Conservation (phyloP, 257 asterid species). For the Solanum appendiculatum region DNA sequence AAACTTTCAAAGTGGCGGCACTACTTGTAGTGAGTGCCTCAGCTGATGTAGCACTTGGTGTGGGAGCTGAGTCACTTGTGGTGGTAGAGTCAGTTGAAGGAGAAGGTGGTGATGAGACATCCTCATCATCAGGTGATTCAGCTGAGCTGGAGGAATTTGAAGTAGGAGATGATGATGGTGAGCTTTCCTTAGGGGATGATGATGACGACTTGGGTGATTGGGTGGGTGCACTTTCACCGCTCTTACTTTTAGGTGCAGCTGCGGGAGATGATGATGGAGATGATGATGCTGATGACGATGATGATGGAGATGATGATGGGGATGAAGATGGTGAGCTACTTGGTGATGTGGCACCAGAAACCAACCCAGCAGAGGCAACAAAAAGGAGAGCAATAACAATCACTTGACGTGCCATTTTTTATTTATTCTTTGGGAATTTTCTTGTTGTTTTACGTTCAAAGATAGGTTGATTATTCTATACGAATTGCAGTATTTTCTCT, state of each 20-base stretch:
- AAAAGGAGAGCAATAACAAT: slow-evolving; percentile 35
- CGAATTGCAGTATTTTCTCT: slow-evolving; percentile 22
- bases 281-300: slow-evolving; percentile 15
- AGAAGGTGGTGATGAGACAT: slow-evolving; percentile 31
- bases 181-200: slow-evolving; percentile 5
- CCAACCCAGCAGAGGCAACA: slow-evolving; percentile 34
- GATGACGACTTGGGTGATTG: not conserved
- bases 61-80: not conserved
- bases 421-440: not conserved
- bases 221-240: not conserved
- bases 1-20: slow-evolving; percentile 34
- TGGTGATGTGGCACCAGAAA: slow-evolving; percentile 52
- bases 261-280: not conserved
- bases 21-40: slow-evolving; percentile 10
- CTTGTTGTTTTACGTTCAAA: not conserved
- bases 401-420: slow-evolving; percentile 50
- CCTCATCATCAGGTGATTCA: not conserved
- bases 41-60: slow-evolving; percentile 26
- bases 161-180: not conserved
- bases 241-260: not conserved
- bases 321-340: slow-evolving; percentile 22
- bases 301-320: not conserved
- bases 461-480: slow-evolving; percentile 15
- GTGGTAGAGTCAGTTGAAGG: slow-evolving; percentile 14
- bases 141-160: not conserved